Evolutionary conservation across 176 grass and related monocot species (phyloP).

Genomic region (Triticum dicoccoides): DNA sequence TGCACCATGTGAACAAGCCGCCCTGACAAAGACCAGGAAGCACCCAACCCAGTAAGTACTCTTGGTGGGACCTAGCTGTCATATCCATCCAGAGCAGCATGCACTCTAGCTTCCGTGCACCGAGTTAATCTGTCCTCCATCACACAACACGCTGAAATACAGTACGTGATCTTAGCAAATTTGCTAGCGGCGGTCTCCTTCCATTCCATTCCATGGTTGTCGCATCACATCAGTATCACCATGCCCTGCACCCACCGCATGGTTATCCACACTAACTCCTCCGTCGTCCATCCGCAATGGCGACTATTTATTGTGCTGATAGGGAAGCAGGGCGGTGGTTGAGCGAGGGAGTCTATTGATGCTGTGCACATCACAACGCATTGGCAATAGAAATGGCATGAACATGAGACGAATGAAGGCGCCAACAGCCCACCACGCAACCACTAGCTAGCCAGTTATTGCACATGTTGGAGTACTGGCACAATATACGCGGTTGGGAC

Average conservation of each 20-base stretch:
- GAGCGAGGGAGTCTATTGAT: neutral
- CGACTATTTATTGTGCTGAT: constrained; percentile 46
- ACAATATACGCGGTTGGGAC: neutral
- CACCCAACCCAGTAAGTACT: neutral
- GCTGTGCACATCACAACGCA: neutral
- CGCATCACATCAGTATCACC: neutral
- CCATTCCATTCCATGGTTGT: neutral
- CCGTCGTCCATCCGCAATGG: constrained; percentile 55
- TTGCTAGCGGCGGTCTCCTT: neutral
- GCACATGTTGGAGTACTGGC: constrained; percentile 20
- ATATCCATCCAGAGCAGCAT: neutral
- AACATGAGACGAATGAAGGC: constrained; percentile 13
- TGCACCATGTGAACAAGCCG: constrained; percentile 25
- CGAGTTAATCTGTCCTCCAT: neutral
- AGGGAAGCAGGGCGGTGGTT: constrained; percentile 25
- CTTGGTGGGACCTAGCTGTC: neutral
- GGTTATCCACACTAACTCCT: constrained; percentile 33
- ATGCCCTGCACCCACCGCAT: constrained; percentile 1
- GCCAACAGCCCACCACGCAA: constrained; percentile 38
- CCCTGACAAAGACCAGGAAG: constrained; percentile 3
- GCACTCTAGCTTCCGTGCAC: neutral
- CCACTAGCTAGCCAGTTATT: constrained; percentile 41
- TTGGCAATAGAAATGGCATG: constrained; percentile 1
- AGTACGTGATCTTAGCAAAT: constrained; percentile 15
- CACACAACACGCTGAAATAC: neutral